A percentile compares a stretch with the other conserved stretches of the same genome.
Evolutionary conservation across 805 yeast genomes (phyloP).

Genomic region (Metschnikowia koreensis): DNA sequence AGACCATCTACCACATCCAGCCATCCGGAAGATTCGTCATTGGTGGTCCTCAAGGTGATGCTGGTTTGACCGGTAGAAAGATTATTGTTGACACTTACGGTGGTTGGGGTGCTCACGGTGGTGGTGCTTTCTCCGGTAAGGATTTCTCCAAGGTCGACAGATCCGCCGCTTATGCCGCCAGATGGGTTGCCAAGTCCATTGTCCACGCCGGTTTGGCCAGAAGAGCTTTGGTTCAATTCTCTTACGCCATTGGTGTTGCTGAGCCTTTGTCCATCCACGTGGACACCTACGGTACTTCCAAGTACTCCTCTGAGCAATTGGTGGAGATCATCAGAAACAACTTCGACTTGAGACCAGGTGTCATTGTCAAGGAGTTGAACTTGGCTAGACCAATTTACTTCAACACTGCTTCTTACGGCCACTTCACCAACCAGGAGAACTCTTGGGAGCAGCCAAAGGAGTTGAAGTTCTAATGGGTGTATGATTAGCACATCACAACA

Average conservation of each 20-base stretch:
- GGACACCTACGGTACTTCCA: slow-evolving; percentile 97
- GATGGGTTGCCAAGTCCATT: slow-evolving; percentile 99
- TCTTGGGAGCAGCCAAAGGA: slow-evolving; percentile 98
- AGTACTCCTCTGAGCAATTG: slow-evolving; percentile 82
- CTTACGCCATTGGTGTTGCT: slow-evolving; percentile 99
- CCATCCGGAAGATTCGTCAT: slow-evolving; percentile 99
- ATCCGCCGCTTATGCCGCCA: slow-evolving; percentile 99
- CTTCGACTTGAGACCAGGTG: slow-evolving; percentile 99
- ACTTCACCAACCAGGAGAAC: slow-evolving; percentile 98
- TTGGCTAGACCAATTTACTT: slow-evolving; percentile 98
- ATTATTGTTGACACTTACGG: slow-evolving; percentile 99
- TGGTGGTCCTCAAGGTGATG: slow-evolving; percentile 99
- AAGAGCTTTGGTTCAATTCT: slow-evolving; percentile 97
- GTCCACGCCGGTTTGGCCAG: slow-evolving; percentile 92
- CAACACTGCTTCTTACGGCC: slow-evolving; percentile 99
- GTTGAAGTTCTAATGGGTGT: slow-evolving; percentile 49
- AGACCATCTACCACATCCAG: slow-evolving; percentile 96
- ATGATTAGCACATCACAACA: not conserved
- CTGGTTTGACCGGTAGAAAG: slow-evolving; percentile 99
- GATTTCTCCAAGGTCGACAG: slow-evolving; percentile 99
- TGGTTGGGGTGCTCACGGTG: slow-evolving; percentile 99
- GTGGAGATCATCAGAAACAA: slow-evolving; percentile 88
- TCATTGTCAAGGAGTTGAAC: slow-evolving; percentile 91
- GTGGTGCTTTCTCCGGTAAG: slow-evolving; percentile 99
- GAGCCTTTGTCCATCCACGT: slow-evolving; percentile 98